phyloP scores from a whole-genome alignment of 345 rosid genomes.

The Populus pruinosa region DNA sequence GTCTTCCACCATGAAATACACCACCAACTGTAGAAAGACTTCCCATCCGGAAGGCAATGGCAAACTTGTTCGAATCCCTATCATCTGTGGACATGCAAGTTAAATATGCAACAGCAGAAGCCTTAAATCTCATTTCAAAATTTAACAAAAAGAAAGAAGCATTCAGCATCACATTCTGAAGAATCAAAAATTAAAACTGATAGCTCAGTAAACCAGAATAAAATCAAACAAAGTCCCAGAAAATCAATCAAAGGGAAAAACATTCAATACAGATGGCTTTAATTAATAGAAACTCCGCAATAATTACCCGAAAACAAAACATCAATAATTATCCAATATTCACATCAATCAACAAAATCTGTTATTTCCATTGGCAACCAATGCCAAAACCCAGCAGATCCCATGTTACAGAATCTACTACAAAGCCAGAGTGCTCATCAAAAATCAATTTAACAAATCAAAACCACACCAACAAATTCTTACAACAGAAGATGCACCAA shows the following conservation, averaged over 20 bases:
- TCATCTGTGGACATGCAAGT: slow-evolving; percentile 44
- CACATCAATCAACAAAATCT: background rate
- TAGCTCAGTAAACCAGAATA: background rate
- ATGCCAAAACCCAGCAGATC: background rate
- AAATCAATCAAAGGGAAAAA: background rate
- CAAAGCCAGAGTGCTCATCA: background rate
- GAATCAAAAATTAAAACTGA: slow-evolving; percentile 1
- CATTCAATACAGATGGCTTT: background rate
- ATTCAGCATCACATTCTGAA: background rate
- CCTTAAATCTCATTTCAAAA: background rate
- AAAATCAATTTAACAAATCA: background rate
- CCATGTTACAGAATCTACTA: background rate
- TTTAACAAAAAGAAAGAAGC: background rate
- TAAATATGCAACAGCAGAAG: background rate
- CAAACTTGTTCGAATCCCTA: slow-evolving; percentile 61
- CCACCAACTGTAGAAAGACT: slow-evolving; percentile 55
- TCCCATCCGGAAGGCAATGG: slow-evolving; percentile 81
- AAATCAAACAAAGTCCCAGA: background rate
- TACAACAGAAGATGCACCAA: background rate
- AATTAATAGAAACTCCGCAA: background rate
- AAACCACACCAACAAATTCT: background rate
- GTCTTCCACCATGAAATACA: slow-evolving; percentile 81
- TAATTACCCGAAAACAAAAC: background rate
- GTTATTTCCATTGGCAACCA: background rate
- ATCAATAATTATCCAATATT: background rate